A percentile compares a stretch with the other conserved stretches of the same genome.
These are phyloP conservation scores for Xylaria sp. DNA, from an alignment of 2,329 filamentous ascomycete genomes.

Conservation along the genomic window DNA sequence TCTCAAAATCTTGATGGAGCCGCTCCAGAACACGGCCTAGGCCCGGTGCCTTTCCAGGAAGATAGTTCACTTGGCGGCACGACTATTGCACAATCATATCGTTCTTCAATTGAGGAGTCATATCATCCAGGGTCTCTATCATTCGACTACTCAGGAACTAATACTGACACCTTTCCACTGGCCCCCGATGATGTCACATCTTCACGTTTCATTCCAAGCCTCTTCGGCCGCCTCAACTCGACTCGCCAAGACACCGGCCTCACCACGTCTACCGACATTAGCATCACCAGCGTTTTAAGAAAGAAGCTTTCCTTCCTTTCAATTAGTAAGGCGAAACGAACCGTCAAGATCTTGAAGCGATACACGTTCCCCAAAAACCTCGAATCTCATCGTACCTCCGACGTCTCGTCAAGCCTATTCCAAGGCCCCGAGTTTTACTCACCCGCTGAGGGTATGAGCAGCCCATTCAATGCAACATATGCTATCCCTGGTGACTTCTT, in stretches of 20 bases:
- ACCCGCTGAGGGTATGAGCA: conserved; percentile 39
- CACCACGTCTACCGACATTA: conserved; percentile 46
- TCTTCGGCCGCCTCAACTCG: conserved; percentile 21
- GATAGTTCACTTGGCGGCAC: conserved; percentile 40
- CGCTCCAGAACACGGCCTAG: conserved; percentile 16
- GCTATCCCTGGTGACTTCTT: conserved; percentile 63
- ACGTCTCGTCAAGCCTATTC: conserved; percentile 21
- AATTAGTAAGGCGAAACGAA: conserved; percentile 38
- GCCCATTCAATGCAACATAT: conserved; percentile 42
- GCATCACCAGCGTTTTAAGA: conserved; percentile 40
- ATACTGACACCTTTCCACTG: not conserved
- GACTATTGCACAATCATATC: conserved; percentile 41
- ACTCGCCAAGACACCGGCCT: conserved; percentile 43
- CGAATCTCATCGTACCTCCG: conserved; percentile 35
- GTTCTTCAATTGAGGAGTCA: conserved; percentile 40
- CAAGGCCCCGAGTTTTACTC: conserved; percentile 16
- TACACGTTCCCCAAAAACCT: conserved; percentile 46
- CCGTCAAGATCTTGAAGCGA: conserved; percentile 44
- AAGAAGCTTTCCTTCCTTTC: conserved; percentile 41
- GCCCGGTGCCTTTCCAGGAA: conserved; percentile 32
- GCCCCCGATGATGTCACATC: conserved; percentile 3
- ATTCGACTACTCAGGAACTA: conserved; percentile 13
- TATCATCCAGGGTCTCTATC: conserved; percentile 14
- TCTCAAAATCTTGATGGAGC: conserved; percentile 39
- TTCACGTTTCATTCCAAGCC: conserved; percentile 20